Base-by-base conservation (phyloP, 345 rosid genomes). In the Salix arbutifolia region DNA sequence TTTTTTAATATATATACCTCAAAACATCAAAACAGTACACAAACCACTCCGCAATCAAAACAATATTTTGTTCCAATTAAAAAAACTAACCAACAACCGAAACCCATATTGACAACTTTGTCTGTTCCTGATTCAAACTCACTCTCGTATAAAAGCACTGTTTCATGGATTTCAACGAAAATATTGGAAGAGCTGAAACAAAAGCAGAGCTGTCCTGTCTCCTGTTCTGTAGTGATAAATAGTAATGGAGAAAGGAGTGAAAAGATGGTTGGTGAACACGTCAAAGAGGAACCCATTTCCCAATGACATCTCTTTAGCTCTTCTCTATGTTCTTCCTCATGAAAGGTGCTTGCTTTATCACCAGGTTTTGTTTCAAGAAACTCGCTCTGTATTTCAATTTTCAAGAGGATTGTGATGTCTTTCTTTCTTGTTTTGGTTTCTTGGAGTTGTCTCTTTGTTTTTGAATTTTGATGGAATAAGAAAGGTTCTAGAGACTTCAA, bases 211-310 rank as follows among this genome's bases (percentile, higher is more conserved):
- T 30, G 67, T 5, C 37, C 37, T 64, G 33, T 26, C 67, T 12
- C 17, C 67, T 65, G 67, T 31, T 21, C 33, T 13, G 35, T 65
- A 30, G 67, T 65, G 8, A 38, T 35, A 35, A 38, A 25, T 16
- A 37, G 26, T 21, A 26, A 89, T 91, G 95, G 91, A 89, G 84
- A 83, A 76, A 64, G 90, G 88, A 18, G 88, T 87, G 18, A 76
- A 73, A 65, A 85, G 92, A 83, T 89, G 91, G 92, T 46, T 78
- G 14, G 89, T 89, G 46, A 89, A 89, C 83, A 81, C 88, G 48
- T 85, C 92, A 35, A 77, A 82, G 28, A 89, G 95, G 95, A 33
- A 84, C 61, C 95, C 92, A 66, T 79, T 88, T 75, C 77, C 89
- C 75, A 70, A 40, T 6, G 81, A 80, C 38, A 88, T 91, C 88